phyloP scores from a whole-genome alignment of 2,329 filamentous ascomycete species.

The Penicillium sp. region DNA sequence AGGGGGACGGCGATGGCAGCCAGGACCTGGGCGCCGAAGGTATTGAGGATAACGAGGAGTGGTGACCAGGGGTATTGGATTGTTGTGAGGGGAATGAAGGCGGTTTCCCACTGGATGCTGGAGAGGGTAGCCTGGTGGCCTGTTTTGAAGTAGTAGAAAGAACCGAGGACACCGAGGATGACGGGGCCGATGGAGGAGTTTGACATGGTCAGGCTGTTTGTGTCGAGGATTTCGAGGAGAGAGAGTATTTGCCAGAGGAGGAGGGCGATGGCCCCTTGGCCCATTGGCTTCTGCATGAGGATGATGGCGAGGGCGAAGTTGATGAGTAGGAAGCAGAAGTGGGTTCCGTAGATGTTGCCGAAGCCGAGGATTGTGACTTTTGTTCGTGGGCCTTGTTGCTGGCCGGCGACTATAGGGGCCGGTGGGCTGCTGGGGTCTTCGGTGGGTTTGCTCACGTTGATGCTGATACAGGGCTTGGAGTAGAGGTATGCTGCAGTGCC shows the following conservation, averaged over 20 bases:
- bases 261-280: conserved; percentile 75
- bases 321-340: conserved; percentile 79
- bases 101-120: conserved; percentile 92
- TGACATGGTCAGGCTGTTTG: conserved; percentile 60
- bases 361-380: conserved; percentile 81
- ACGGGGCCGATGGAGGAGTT: conserved; percentile 72
- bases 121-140: conserved; percentile 87
- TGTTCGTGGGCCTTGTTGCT: conserved; percentile 31
- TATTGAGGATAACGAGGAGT: conserved; percentile 77
- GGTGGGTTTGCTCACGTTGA: conserved; percentile 55
- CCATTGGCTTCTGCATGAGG: conserved; percentile 91
- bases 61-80: conserved; percentile 89
- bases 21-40: conserved; percentile 83
- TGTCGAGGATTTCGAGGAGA: conserved; percentile 62
- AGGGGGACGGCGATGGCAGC: conserved; percentile 77
- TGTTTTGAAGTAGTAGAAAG: conserved; percentile 96
- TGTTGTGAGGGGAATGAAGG: conserved; percentile 81
- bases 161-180: conserved; percentile 81
- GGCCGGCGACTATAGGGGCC: conserved; percentile 27
- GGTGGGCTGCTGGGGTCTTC: conserved; percentile 41
- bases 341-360: conserved; percentile 85
- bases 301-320: conserved; percentile 75
- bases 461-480: conserved; percentile 78
- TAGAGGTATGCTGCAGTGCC: conserved; percentile 83
- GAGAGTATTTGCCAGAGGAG: conserved; percentile 87